phyloP scores from a whole-genome alignment of 345 rosid species.

The Linum lewisii region DNA sequence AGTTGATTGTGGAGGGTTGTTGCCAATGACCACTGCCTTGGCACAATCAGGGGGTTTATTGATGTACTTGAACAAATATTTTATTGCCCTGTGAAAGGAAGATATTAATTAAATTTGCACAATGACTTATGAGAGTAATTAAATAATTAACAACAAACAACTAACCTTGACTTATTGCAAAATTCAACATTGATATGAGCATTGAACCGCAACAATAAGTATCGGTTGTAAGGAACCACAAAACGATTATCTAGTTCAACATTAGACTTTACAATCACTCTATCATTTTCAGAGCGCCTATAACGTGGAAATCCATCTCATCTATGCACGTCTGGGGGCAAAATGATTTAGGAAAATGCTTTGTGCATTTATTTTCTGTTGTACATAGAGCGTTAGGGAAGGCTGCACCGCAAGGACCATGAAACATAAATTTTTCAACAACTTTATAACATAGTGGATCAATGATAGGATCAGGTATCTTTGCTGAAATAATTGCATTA shows the following conservation, averaged over 20 bases:
- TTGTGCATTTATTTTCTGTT: not conserved
- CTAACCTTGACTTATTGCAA: not conserved
- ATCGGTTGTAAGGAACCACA: not conserved
- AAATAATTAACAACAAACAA: too few relatives aligned
- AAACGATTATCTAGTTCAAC: slow-evolving; percentile 2
- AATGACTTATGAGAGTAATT: too few relatives aligned
- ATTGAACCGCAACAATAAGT: not conserved
- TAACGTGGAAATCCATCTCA: slow-evolving; percentile 2
- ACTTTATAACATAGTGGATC: not conserved
- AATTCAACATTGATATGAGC: slow-evolving; percentile 7
- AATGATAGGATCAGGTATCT: not conserved
- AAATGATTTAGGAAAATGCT: not conserved
- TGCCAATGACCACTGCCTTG: not conserved
- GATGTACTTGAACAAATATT: slow-evolving; percentile 6
- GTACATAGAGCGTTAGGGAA: not conserved
- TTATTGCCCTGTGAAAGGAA: not conserved
- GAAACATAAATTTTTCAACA: not conserved
- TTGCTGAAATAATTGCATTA: not conserved
- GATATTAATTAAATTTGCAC: too few relatives aligned
- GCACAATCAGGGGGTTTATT: not conserved
- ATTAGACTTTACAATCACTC: not conserved
- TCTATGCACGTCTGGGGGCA: not conserved
- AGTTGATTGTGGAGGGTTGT: not conserved
- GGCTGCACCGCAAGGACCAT: slow-evolving; percentile 3
- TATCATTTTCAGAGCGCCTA: not conserved